These are phyloP conservation scores for Fraxinus greggii DNA, from an alignment of 305 asterid genomes.

Conservation along the genomic window DNA sequence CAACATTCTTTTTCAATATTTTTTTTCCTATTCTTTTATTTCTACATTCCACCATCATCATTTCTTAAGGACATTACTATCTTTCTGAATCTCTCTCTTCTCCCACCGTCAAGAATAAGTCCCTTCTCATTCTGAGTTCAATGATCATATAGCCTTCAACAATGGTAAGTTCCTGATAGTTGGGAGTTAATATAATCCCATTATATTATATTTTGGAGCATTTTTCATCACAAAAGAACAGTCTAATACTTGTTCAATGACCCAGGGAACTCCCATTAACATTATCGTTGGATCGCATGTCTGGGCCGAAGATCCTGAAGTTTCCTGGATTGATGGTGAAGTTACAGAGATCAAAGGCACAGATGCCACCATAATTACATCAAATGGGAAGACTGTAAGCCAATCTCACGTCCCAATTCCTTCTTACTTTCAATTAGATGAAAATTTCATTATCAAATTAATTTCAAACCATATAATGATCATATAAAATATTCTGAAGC, in stretches of 20 bases:
- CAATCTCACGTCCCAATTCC: constrained; percentile 20
- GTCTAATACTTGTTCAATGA: constrained; percentile 33
- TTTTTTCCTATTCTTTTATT: constrained; percentile 38
- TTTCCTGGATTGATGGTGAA: constrained; percentile 86
- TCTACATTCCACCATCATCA: constrained; percentile 43
- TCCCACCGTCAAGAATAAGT: constrained; percentile 23
- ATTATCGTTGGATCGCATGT: constrained; percentile 89
- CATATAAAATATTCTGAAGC: constrained; percentile 19
- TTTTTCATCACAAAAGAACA: constrained; percentile 6
- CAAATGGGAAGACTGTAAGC: constrained; percentile 73
- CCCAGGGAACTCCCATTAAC: constrained; percentile 91
- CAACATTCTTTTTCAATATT: constrained; percentile 50
- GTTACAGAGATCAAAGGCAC: constrained; percentile 68
- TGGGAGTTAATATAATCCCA: constrained; percentile 14
- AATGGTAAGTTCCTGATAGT: constrained; percentile 60
- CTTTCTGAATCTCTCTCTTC: constrained; percentile 32
- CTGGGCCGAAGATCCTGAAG: constrained; percentile 85
- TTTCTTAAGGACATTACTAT: constrained; percentile 35
- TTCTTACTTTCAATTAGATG: neutral
- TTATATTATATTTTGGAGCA: constrained; percentile 19
- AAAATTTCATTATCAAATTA: neutral
- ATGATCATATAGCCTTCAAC: constrained; percentile 57
- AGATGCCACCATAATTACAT: constrained; percentile 60
- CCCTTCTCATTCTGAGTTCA: constrained; percentile 32
- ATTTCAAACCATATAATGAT: neutral